These are phyloP conservation scores for Dendrothele bispora DNA, from an alignment of 768 basidiomycete genomes.

Conservation along the genomic window DNA sequence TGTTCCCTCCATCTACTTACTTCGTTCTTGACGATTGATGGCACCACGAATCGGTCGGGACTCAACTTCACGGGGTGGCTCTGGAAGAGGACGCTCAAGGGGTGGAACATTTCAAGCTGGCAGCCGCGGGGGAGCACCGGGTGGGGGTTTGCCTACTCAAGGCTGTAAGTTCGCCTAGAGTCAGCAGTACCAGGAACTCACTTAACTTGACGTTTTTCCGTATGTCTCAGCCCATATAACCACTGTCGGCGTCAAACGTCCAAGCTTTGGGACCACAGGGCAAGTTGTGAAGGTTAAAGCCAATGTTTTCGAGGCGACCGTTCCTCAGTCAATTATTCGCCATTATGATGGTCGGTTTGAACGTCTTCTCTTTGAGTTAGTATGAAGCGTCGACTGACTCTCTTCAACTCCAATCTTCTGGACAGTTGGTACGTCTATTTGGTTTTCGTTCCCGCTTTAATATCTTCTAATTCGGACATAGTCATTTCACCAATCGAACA, in stretches of 20 bases:
- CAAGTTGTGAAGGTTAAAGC: slow-evolving; percentile 23
- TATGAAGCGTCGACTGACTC: no score
- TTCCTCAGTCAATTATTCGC: slow-evolving; percentile 45
- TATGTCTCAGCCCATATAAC: slow-evolving; percentile 10
- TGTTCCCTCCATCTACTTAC: no score
- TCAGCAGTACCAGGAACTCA: neutral
- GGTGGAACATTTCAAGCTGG: neutral
- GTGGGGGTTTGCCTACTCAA: neutral
- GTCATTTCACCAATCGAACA: slow-evolving; percentile 53
- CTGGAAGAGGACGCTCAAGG: no score
- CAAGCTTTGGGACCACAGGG: slow-evolving; percentile 46
- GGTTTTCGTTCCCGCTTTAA: neutral
- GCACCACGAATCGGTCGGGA: no score
- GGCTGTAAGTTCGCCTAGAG: neutral
- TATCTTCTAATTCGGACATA: slow-evolving; percentile 15
- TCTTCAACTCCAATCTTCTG: neutral
- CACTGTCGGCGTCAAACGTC: slow-evolving; percentile 50
- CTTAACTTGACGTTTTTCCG: neutral
- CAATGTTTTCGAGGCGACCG: slow-evolving; percentile 47
- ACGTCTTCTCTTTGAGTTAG: no score
- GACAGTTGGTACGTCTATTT: slow-evolving; percentile 22
- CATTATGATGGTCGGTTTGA: slow-evolving; percentile 55
- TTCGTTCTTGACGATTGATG: no score
- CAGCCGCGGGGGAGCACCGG: neutral
- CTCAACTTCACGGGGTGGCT: no score